Evolutionary conservation across 805 yeast species (phyloP).

Genomic region (Schwanniomyces vanrijiae): DNA sequence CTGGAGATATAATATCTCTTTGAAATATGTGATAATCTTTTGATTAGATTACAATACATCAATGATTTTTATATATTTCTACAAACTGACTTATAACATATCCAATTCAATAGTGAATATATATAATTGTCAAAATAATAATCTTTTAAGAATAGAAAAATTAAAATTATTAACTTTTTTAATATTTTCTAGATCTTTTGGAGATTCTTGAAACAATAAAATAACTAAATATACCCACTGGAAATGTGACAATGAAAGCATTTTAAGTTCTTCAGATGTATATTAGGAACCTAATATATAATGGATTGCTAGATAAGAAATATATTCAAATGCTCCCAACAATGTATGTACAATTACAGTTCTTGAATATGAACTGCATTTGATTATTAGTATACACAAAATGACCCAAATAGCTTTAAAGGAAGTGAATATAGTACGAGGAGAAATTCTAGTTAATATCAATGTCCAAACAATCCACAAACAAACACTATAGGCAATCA

Average conservation of each 20-base stretch:
- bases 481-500: conserved; percentile 15
- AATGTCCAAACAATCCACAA: conserved; percentile 7
- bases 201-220: conserved; percentile 38
- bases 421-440: conserved; percentile 11
- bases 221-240: conserved; percentile 50
- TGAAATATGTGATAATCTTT: conserved; percentile 4
- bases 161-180: conserved; percentile 3
- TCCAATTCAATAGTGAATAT: conserved; percentile 59
- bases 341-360: conserved; percentile 1
- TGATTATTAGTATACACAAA: conserved; percentile 10
- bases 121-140: conserved; percentile 15
- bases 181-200: conserved; percentile 38
- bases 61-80: conserved; percentile 45
- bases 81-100: conserved; percentile 55
- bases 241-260: conserved; percentile 53
- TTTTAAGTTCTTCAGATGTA: conserved; percentile 18
- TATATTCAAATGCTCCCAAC: conserved; percentile 4
- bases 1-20: conserved; percentile 6
- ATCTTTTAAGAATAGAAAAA: conserved; percentile 5
- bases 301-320: conserved; percentile 5
- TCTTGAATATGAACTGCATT: not conserved
- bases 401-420: conserved; percentile 27
- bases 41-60: conserved; percentile 16
- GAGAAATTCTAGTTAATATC: conserved; percentile 7
- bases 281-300: conserved; percentile 8